Conservation (phyloP, 208 protist species). For the Crithidia thermophila region DNA sequence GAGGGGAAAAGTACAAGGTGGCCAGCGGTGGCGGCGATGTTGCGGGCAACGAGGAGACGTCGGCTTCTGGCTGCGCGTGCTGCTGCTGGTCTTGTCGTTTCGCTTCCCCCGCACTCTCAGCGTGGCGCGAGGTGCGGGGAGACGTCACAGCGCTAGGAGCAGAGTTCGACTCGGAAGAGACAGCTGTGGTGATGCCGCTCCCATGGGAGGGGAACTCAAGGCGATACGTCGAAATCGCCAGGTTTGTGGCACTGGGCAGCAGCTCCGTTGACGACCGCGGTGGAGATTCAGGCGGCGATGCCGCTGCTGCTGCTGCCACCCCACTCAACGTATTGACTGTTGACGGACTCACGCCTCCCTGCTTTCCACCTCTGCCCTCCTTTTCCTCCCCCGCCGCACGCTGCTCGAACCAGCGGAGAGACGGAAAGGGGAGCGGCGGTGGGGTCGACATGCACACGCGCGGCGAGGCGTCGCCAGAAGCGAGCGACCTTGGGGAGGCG, state of each 20-base stretch:
- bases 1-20: constrained; percentile 12
- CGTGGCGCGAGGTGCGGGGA: no score
- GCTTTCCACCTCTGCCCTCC: no score
- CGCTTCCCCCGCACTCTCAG: background rate
- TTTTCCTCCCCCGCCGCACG: background rate
- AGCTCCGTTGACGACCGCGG: background rate
- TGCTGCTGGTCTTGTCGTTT: background rate
- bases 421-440: background rate
- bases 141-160: no score
- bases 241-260: background rate
- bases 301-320: background rate
- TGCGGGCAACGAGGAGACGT: background rate
- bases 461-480: constrained; percentile 8
- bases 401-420: constrained; percentile 11
- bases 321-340: no score
- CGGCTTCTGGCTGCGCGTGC: background rate
- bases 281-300: background rate
- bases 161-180: no score
- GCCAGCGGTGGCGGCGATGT: background rate
- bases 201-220: background rate
- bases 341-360: no score
- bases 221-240: background rate
- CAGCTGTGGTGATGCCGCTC: no score
- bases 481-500: background rate
- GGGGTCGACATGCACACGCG: background rate